These are phyloP conservation scores for Tolypocladium endophyticum DNA, from an alignment of 2,329 filamentous ascomycete genomes.

Conservation along the genomic window DNA sequence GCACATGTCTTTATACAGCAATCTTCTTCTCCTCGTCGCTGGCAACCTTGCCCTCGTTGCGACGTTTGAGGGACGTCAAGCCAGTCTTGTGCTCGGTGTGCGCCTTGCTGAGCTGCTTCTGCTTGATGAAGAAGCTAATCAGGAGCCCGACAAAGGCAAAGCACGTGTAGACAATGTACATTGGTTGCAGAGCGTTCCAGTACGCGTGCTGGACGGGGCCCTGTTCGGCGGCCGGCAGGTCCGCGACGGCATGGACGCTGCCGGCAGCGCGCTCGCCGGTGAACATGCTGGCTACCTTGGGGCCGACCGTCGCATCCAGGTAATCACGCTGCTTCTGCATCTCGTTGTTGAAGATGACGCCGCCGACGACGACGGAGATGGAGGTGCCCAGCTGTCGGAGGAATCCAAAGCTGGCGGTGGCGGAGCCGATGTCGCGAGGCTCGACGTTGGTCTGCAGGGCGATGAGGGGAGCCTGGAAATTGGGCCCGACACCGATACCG, in stretches of 20 bases:
- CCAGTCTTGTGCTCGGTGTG: slow-evolving; percentile 51
- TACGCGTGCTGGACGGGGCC: slow-evolving; percentile 33
- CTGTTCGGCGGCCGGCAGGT: slow-evolving; percentile 34
- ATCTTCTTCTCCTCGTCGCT: slow-evolving; percentile 5
- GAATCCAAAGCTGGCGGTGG: slow-evolving; percentile 57
- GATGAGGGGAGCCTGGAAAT: slow-evolving; percentile 60
- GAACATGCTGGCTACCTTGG: slow-evolving; percentile 37
- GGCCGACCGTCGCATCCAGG: slow-evolving; percentile 39
- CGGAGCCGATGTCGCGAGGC: slow-evolving; percentile 55
- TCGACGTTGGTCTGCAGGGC: slow-evolving; percentile 55
- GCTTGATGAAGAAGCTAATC: slow-evolving; percentile 35
- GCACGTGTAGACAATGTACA: slow-evolving; percentile 48
- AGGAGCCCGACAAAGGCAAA: slow-evolving; percentile 37
- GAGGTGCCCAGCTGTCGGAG: slow-evolving; percentile 59
- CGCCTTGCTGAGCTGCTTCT: slow-evolving; percentile 40
- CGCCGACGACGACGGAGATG: slow-evolving; percentile 60
- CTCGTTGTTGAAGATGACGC: slow-evolving; percentile 69
- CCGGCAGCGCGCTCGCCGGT: slow-evolving; percentile 51
- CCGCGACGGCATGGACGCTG: slow-evolving; percentile 46
- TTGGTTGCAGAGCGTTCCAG: slow-evolving; percentile 37
- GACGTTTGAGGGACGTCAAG: slow-evolving; percentile 28
- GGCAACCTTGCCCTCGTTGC: slow-evolving; percentile 11
- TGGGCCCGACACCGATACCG: slow-evolving; percentile 55
- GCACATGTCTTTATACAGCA: neutral
- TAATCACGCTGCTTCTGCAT: slow-evolving; percentile 46